Evolutionary conservation across 2,329 filamentous ascomycete species (phyloP), one percentile per base, ranked within the genome.

Genomic region (Ophiostoma novo-ulmi): DNA sequence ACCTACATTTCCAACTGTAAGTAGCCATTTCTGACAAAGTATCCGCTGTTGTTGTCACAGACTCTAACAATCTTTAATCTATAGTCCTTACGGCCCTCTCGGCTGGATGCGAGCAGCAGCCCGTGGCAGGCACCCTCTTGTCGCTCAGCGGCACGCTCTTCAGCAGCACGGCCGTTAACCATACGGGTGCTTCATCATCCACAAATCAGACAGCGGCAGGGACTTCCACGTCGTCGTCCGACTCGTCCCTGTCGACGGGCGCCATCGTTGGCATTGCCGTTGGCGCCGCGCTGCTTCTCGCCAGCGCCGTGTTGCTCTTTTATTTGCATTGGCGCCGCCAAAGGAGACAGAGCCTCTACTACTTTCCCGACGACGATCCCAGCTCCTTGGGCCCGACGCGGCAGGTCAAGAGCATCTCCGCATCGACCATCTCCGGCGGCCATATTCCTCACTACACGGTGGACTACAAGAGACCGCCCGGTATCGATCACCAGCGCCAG

Each of bases 191-290:
- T 20, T 44, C 41, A 14, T 72, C 76, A 0, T 73, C 79, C 0
- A 74, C 73, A 8, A 76, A 77, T 67, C 52, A 73, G 5, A 76
- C 78, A 5, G 0, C 67, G 75, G 1, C 74, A 78, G 0, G 74
- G n/a, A 66, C 26, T 72, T 75, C 36, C 3, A 67, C 26, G 73
- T 75, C 35, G 7, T 26, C 38, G 11, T n/a, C 66, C 1, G 14
- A n/a, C 17, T 52, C 39, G 8, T 65, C 70, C 35, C 70, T 87
- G 75, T 80, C 82, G 0, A 80, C 81, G 0, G 82, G 83, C 1
- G 82, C 83, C n/a, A 84, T 87, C 20, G 82, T 83, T 0, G 85
- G 85, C 22, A 87, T 88, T 65, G 80, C 80, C 0, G 76, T 86
- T 0, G 85, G 83, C 14, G 81, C 80, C 7, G 78, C 79, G 0